Percentiles rank a stretch among this genome's conserved stretches.
Evolutionary conservation across 2,329 filamentous ascomycete genomes (phyloP).

Genomic region (Hypocrella siamensis): DNA sequence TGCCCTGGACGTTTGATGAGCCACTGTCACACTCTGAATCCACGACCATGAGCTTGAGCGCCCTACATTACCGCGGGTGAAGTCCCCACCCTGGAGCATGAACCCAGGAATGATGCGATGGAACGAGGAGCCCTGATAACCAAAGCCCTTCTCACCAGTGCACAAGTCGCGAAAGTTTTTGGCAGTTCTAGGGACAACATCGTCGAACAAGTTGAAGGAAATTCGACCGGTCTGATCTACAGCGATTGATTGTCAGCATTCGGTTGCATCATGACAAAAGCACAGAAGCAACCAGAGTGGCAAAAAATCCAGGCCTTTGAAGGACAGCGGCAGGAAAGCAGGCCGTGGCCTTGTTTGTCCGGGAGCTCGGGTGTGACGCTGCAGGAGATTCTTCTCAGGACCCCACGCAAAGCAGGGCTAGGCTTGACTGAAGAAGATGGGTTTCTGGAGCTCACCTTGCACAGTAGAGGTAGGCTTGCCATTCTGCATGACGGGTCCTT

Average conservation of each 20-base stretch:
- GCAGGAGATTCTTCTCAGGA: too few species aligned
- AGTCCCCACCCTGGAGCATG: conserved; percentile 95
- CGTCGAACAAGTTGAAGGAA: conserved; percentile 77
- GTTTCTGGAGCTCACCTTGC: conserved; percentile 35
- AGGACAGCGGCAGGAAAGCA: too few species aligned
- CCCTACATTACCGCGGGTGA: conserved; percentile 80
- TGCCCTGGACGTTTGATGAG: conserved; percentile 41
- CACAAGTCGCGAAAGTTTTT: conserved; percentile 76
- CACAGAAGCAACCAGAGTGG: neutral
- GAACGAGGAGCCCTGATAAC: conserved; percentile 73
- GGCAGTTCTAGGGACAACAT: conserved; percentile 75
- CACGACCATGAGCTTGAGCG: neutral
- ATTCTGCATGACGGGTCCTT: conserved; percentile 54
- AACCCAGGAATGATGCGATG: conserved; percentile 87
- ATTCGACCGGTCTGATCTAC: conserved; percentile 62
- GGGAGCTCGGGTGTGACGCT: too few species aligned
- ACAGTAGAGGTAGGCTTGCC: conserved; percentile 35
- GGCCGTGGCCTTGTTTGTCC: too few species aligned
- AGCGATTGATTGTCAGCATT: conserved; percentile 2
- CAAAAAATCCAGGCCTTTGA: too few species aligned
- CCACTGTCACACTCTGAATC: neutral
- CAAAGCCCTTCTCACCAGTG: conserved; percentile 66
- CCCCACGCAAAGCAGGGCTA: too few species aligned
- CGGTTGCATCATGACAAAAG: neutral
- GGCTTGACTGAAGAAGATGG: too few species aligned